Conservation (phyloP, 352 stramenopile genomes). For the Phytopythium delawarense region DNA sequence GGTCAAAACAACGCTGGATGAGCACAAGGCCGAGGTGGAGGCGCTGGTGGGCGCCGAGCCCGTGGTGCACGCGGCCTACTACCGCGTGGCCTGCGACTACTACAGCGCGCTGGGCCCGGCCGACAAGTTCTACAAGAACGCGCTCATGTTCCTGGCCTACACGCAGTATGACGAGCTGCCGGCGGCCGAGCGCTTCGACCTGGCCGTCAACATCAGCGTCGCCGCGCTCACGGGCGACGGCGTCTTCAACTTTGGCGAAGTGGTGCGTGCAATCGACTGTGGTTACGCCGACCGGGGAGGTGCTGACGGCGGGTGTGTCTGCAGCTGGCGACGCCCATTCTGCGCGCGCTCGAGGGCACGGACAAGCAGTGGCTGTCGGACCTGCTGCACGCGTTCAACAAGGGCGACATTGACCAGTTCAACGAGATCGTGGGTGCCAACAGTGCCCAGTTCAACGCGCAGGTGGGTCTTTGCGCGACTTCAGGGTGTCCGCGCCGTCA, state of each 20-base stretch:
- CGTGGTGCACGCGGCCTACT: slow-evolving; percentile 92
- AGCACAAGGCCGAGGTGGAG: slow-evolving; percentile 73
- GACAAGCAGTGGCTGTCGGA: slow-evolving; percentile 94
- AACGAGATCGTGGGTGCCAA: slow-evolving; percentile 80
- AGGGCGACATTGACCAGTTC: slow-evolving; percentile 94
- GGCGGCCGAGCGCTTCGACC: slow-evolving; percentile 67
- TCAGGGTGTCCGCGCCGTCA: neutral
- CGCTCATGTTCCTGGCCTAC: slow-evolving; percentile 96
- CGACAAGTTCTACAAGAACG: slow-evolving; percentile 96
- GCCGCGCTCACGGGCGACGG: slow-evolving; percentile 95
- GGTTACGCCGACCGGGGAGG: neutral
- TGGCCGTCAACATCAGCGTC: slow-evolving; percentile 94
- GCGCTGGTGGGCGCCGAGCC: slow-evolving; percentile 84
- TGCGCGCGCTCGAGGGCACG: slow-evolving; percentile 87
- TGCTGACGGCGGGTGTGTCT: slow-evolving; percentile 3
- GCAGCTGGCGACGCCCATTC: slow-evolving; percentile 90
- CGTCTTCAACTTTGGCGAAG: slow-evolving; percentile 99
- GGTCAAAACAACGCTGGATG: slow-evolving; percentile 67
- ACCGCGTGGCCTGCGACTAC: slow-evolving; percentile 91
- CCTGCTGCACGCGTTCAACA: slow-evolving; percentile 92
- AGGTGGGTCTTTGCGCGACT: slow-evolving; percentile 10
- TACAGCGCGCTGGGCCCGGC: slow-evolving; percentile 89
- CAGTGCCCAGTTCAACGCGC: slow-evolving; percentile 78
- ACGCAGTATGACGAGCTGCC: slow-evolving; percentile 91
- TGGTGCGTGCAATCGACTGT: slow-evolving; percentile 54